Conservation (phyloP, 306 rosid species). For the Cercis canadensis region DNA sequence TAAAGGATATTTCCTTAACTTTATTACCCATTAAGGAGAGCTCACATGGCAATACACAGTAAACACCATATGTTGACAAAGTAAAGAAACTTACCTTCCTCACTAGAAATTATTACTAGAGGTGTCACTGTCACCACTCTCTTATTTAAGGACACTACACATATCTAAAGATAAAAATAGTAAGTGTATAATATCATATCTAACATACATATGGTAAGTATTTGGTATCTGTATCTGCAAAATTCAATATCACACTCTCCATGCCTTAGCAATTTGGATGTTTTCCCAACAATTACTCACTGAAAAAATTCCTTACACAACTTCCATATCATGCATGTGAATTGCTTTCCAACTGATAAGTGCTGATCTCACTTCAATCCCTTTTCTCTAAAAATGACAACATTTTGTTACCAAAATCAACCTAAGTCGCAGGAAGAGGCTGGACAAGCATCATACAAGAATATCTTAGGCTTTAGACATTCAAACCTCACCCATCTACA, state of each 20-base stretch:
- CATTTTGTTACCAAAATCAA: constrained; percentile 35
- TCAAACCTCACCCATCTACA: too few relatives aligned
- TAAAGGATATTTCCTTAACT: too few relatives aligned
- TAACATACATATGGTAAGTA: constrained; percentile 7
- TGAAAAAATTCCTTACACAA: constrained; percentile 36
- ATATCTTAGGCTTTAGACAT: constrained; percentile 14
- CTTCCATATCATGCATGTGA: constrained; percentile 25
- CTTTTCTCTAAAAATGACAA: constrained; percentile 35
- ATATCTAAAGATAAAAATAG: too few relatives aligned
- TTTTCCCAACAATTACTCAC: constrained; percentile 14
- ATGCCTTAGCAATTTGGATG: constrained; percentile 33
- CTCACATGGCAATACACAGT: too few relatives aligned
- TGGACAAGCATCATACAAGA: constrained; percentile 19
- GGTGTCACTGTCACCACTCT: too few relatives aligned
- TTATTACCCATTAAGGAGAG: too few relatives aligned
- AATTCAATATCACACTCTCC: constrained; percentile 19
- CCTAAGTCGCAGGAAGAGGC: not conserved
- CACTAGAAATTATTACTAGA: too few relatives aligned
- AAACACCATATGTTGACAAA: too few relatives aligned
- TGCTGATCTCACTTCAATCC: constrained; percentile 35
- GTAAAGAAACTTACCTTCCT: too few relatives aligned
- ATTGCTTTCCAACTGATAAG: constrained; percentile 35
- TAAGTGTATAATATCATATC: too few relatives aligned
- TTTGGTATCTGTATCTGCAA: too few relatives aligned
- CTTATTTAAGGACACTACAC: too few relatives aligned